These are phyloP conservation scores for Phaeosphaeriaceae sp. DNA, from an alignment of 2,329 filamentous ascomycete species.

Conservation along the genomic window DNA sequence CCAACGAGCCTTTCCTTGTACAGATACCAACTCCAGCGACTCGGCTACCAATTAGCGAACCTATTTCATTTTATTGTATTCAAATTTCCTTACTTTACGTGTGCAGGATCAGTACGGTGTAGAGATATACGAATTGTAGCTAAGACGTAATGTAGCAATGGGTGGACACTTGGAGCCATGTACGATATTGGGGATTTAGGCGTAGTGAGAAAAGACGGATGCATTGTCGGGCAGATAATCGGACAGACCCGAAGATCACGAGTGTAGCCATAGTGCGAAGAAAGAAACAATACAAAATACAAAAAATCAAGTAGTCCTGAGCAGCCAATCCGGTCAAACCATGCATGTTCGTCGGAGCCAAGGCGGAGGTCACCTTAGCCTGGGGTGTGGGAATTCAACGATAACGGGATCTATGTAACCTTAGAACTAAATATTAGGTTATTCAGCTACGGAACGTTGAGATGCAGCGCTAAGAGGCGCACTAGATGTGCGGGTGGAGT, in stretches of 20 bases:
- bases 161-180: neutral
- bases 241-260: neutral
- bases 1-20: constrained; percentile 3
- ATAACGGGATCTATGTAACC: too few relatives aligned
- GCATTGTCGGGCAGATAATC: neutral
- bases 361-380: constrained; percentile 3
- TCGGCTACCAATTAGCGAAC: constrained; percentile 21
- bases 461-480: constrained; percentile 11
- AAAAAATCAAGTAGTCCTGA: too few relatives aligned
- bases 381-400: constrained; percentile 2
- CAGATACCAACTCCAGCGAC: constrained; percentile 9
- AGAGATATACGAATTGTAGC: neutral
- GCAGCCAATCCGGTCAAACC: neutral
- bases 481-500: neutral
- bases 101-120: neutral
- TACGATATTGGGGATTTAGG: neutral
- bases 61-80: constrained; percentile 1
- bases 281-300: neutral
- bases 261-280: constrained; percentile 4
- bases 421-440: neutral
- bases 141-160: neutral
- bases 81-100: neutral
- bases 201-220: too few relatives aligned
- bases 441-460: constrained; percentile 20
- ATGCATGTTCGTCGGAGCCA: neutral